A percentile compares a stretch with the other conserved stretches of the same genome.
Evolutionary conservation across 1,139 yeast genomes (phyloP).

Genomic region (Blastobotrys illinoisensis): DNA sequence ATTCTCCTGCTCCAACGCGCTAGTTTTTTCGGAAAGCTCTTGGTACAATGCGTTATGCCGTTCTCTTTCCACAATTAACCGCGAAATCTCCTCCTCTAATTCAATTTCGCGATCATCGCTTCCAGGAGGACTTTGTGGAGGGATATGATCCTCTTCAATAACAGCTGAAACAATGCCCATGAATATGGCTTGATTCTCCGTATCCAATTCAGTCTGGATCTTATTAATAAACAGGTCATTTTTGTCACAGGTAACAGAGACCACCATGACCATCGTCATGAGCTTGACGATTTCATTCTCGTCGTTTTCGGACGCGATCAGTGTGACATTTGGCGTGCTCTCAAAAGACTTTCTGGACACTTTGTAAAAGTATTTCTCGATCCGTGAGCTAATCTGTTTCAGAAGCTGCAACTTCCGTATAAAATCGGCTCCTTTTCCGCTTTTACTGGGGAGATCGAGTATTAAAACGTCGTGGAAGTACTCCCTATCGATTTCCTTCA

Average conservation of each 20-base stretch:
- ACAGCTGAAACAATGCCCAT: constrained; percentile 17
- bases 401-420: background rate
- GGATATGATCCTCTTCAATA: constrained; percentile 4
- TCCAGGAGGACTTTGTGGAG: background rate
- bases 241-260: constrained; percentile 15
- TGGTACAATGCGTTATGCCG: background rate
- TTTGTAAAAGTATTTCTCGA: background rate
- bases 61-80: constrained; percentile 13
- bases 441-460: background rate
- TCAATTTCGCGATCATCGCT: constrained; percentile 12
- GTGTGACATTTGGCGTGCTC: background rate
- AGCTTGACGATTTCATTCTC: constrained; percentile 13
- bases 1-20: constrained; percentile 1
- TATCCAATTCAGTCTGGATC: constrained; percentile 14
- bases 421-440: background rate
- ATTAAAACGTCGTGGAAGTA: background rate
- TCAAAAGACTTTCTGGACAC: background rate
- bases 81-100: constrained; percentile 18
- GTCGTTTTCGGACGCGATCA: background rate
- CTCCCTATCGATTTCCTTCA: background rate
- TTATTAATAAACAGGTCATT: constrained; percentile 13
- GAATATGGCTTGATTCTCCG: constrained; percentile 13
- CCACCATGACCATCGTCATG: constrained; percentile 12
- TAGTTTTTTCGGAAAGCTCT: constrained; percentile 1
- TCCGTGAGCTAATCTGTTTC: background rate